Evolutionary conservation across 441 rosid species (phyloP).

Genomic region (Arabidopsis hybrid): DNA sequence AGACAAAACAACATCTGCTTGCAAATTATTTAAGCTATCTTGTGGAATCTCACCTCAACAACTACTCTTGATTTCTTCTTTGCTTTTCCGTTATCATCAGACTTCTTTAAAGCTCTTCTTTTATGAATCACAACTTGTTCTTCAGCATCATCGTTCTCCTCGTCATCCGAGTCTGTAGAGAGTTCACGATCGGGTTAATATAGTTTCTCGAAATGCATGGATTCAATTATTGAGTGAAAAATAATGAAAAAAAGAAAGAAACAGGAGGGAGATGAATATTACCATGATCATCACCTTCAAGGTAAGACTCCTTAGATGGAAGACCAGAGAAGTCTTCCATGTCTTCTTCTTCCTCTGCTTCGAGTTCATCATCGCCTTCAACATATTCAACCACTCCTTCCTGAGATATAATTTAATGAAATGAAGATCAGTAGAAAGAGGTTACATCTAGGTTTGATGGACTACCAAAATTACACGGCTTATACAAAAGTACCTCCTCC

Average conservation of each 20-base stretch:
- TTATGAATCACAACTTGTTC: slow-evolving; percentile 48
- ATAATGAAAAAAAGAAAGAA: not conserved
- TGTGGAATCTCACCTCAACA: slow-evolving; percentile 59
- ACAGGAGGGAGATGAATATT: slow-evolving; percentile 17
- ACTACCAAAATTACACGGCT: not conserved
- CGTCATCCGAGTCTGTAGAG: slow-evolving; percentile 38
- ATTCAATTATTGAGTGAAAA: slow-evolving; percentile 3
- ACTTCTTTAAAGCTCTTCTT: slow-evolving; percentile 48
- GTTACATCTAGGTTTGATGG: slow-evolving; percentile 4
- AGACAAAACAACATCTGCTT: not conserved
- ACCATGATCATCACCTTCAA: slow-evolving; percentile 49
- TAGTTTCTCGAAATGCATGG: not conserved
- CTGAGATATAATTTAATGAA: slow-evolving; percentile 42
- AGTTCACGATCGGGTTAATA: not conserved
- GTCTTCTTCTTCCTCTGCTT: slow-evolving; percentile 81
- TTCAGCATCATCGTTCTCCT: slow-evolving; percentile 44
- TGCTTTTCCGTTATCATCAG: slow-evolving; percentile 51
- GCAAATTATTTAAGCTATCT: not conserved
- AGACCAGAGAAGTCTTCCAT: slow-evolving; percentile 71
- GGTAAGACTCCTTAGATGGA: slow-evolving; percentile 41
- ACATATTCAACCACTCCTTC: slow-evolving; percentile 69
- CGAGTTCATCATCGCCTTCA: slow-evolving; percentile 71
- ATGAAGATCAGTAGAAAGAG: slow-evolving; percentile 17
- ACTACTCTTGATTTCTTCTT: slow-evolving; percentile 72
- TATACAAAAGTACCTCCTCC: slow-evolving; percentile 45